Base-by-base conservation (phyloP, 805 yeast species). In the Nakazawaea ishiwadae region DNA sequence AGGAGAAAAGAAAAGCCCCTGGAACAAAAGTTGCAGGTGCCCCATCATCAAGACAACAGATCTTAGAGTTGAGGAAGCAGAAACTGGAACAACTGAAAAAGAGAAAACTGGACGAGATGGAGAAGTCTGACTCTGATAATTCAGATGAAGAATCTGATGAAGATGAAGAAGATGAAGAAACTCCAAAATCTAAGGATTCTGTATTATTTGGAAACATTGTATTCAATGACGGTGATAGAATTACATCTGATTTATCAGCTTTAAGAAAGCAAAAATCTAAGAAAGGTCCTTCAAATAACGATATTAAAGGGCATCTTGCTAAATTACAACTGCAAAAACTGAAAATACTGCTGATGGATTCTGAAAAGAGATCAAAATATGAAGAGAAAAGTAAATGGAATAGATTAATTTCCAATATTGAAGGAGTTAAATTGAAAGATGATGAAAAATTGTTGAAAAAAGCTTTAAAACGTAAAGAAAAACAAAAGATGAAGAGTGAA, bases 1-100 rank as follows among this genome's bases (percentile, higher is more conserved):
- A 81, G 50, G 89, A 81, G 42, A 84, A 77, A 62, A 79, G 99
- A 58, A 90, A 84, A 54, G 99, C 98, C 1, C 93, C 95, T 1
- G 98, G 98, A 2, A 67, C 90, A 1, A 81, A 78, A 35, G 79
- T 71, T 4, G 68, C 73, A 4, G 96, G 96, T 18, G 93, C 96
- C 0, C 89, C 90, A 12, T 73, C 80, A 45, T 85, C 91, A 9
- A 73, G 97, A 61, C 95, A 88, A 50, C 90, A 84, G 58, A 70
- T 83, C 30, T 58, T 85, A 41, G 86, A 77, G 49, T 79, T 77
- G 55, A 69, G 85, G 47, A 84, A 80, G 52, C 68, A 64, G 50
- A 65, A 68, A 42, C 58, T 62, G 48, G 67, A 70, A 53, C 48
- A 57, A 44, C 51, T 59, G 46, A 62, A 56, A 49, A 65, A 52